phyloP scores from a whole-genome alignment of 768 basidiomycete species.

The Xerocomellus amylosporus region DNA sequence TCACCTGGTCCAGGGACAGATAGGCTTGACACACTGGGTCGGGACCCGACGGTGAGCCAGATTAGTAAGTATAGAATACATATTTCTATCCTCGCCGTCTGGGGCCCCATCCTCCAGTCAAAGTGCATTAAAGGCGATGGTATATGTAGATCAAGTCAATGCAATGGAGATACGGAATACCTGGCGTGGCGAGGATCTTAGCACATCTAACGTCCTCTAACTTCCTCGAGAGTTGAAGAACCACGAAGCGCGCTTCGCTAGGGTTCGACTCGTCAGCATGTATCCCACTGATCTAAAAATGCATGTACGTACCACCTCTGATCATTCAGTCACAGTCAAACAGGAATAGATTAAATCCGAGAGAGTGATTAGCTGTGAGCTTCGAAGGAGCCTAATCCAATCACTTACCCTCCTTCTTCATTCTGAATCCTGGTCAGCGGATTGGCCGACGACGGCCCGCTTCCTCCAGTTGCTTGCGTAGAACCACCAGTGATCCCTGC shows the following conservation, averaged over 20 bases:
- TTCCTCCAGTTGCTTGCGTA: slow-evolving; percentile 39
- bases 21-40: not conserved
- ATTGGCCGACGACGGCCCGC: slow-evolving; percentile 53
- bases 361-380: slow-evolving; percentile 16
- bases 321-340: slow-evolving; percentile 16
- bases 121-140: slow-evolving; percentile 26
- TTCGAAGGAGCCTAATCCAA: slow-evolving; percentile 14
- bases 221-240: slow-evolving; percentile 82
- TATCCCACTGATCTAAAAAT: slow-evolving; percentile 12
- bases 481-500: slow-evolving; percentile 41
- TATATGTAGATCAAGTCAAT: slow-evolving; percentile 31
- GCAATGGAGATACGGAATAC: slow-evolving; percentile 15
- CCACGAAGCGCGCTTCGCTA: slow-evolving; percentile 91
- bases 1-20: slow-evolving; percentile 27
- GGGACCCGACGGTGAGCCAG: slow-evolving; percentile 12
- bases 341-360: slow-evolving; percentile 13
- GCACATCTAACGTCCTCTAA: slow-evolving; percentile 22
- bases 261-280: slow-evolving; percentile 29
- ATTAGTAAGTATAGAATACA: slow-evolving; percentile 33
- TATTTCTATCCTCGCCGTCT: slow-evolving; percentile 9
- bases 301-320: slow-evolving; percentile 33
- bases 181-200: slow-evolving; percentile 11
- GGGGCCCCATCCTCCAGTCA: slow-evolving; percentile 6
- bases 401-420: slow-evolving; percentile 69
- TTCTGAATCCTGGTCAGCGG: slow-evolving; percentile 73